Conservation (phyloP, 2,329 filamentous ascomycete genomes). For the Penicillium sp. region DNA sequence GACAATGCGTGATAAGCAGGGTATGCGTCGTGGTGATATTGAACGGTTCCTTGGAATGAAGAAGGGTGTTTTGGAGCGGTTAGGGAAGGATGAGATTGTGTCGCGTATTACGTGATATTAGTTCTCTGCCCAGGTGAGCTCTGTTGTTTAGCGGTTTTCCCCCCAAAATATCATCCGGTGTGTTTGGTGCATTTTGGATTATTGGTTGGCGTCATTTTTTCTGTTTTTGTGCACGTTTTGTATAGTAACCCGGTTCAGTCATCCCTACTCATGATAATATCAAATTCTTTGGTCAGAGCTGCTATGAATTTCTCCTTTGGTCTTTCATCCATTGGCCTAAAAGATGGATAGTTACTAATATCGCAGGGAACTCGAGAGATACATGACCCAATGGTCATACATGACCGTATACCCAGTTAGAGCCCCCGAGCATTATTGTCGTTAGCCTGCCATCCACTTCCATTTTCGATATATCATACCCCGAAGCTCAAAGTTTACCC, state of each 20-base stretch:
- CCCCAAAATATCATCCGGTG: background rate
- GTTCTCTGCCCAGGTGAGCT: background rate
- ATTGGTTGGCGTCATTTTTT: background rate
- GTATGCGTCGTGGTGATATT: constrained; percentile 39
- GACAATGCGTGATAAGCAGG: constrained; percentile 48
- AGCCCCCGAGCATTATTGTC: too few species aligned
- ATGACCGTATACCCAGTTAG: too few species aligned
- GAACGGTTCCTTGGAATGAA: constrained; percentile 48
- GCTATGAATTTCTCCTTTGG: background rate
- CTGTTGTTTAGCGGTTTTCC: background rate
- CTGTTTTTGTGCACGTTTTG: background rate
- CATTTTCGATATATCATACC: too few species aligned
- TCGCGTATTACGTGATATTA: constrained; percentile 18
- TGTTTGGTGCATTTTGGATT: background rate
- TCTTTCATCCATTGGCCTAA: background rate
- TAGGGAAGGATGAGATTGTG: constrained; percentile 41
- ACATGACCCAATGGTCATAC: too few species aligned
- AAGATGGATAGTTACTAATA: background rate
- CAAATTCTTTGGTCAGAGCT: background rate
- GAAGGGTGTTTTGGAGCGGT: constrained; percentile 43
- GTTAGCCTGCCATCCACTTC: too few species aligned
- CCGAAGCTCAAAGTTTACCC: too few species aligned
- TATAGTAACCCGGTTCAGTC: background rate
- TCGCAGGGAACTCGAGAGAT: background rate
- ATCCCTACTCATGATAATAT: constrained; percentile 8